Evolutionary conservation across 1,139 yeast genomes (phyloP), one percentile per base, ranked within the genome.

Genomic region (Blastobotrys serpentis): DNA sequence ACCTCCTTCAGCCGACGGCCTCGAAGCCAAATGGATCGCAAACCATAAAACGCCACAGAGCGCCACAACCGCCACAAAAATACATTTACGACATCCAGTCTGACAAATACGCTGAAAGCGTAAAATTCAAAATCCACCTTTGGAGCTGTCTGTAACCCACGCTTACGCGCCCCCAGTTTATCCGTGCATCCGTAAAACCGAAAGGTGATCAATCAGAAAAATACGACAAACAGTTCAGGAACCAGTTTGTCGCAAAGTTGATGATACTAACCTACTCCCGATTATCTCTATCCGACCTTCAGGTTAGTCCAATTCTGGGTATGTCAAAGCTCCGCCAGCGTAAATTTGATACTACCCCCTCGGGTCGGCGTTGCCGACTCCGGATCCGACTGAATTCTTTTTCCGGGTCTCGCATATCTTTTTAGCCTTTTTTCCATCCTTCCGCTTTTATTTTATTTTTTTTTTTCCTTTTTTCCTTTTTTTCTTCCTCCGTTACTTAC

Each of bases 391-490:
- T 11, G n/a, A 13, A 14, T 5, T 32, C 10, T 13, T 7, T 13
- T 13, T n/a, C 36, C n/a, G n/a, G n/a, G n/a, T 32, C 36, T 13
- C 17, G 36, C 14, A 30, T 34, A 19, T 34, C 11, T n/a, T 11
- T 46, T 33, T 17, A 21, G 16, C 38, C 10, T 33, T 33, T n/a
- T 33, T 33, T 33, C 17, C 10, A 4, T 11, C 19, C 21, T 33
- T 33, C 19, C 38, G 26, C 6, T 14, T 23, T 23, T 22, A 25
- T 19, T 38, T 29, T 48, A 29, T 39, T 44, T 39, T 26, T 37
- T 46, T 33, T 23, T 43, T 42, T 13, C 26, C 17, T 39, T 34
- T 48, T 42, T 25, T 26, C 37, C 44, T 34, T 25, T 33, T 48
- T 36, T 39, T 22, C 38, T 41, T 36, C 18, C 30, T 32, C 36